Evolutionary conservation across 208 protist genomes (phyloP), one percentile per base, ranked within the genome.

Genomic region (Leishmania mexicana): DNA sequence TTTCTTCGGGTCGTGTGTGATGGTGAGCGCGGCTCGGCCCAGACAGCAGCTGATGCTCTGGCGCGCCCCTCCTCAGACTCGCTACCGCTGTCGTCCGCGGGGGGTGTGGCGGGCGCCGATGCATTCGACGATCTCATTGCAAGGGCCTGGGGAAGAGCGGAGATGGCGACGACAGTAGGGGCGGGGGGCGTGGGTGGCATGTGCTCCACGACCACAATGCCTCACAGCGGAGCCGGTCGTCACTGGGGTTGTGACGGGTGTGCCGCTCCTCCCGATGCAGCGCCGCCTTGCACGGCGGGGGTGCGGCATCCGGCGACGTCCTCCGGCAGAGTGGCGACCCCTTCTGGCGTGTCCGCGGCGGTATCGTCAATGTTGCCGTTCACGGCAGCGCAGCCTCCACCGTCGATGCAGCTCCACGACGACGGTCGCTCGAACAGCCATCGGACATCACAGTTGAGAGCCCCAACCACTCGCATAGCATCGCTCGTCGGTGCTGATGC

Each of bases 81-180:
- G 24, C 28, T 15, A 6, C 40, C 45, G 40, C 17, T 13, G 31
- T 47, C 38, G 38, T 42, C 65, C 13, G 17, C 65, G 38, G 65
- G n/a, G 35, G 19, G 6, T 47, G 19, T 19, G 45, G 70, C 45
- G 28, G n/a, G 0, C 8, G 3, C 68, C 11, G 35, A 42, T 75
- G 11, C 71, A 17, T 85, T 75, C 58, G 62, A 68, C 5, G 81
- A 85, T 40, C 77, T 85, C 70, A 76, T 85, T 31, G 45, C 81
- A 6, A 54, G 47, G 38, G 81, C 81, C 15, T 81, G 76, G 81
- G 81, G 81, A 17, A 17, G 24, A n/a, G 35, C 31, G 31, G 28
- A 47, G 45, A 3, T 21, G 45, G 2, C 70, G 47, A 38, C 21
- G 28, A 8, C 10, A 45, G 65, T 6, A 45, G 38, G 19, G 17